A percentile compares a stretch with the other conserved stretches of the same genome.
These are phyloP conservation scores for Clavispora santaluciae DNA, from an alignment of 805 yeast species.

Conservation along the genomic window DNA sequence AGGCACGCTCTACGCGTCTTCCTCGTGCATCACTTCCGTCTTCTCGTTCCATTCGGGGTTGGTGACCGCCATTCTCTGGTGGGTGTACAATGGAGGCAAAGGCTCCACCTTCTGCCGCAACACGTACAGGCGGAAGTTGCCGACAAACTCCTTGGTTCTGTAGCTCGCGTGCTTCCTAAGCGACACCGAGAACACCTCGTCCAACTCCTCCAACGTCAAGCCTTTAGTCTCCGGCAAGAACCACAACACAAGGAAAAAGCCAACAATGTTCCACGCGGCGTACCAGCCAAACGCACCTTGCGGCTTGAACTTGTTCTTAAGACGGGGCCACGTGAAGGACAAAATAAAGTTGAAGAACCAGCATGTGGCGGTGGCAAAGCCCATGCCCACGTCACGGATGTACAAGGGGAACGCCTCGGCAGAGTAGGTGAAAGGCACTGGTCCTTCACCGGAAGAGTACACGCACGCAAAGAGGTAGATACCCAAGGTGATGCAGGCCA, in stretches of 20 bases:
- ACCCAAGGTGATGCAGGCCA: slow-evolving; percentile 68
- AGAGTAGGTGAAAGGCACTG: slow-evolving; percentile 83
- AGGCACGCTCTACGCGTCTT: slow-evolving; percentile 13
- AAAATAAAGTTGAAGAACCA: slow-evolving; percentile 70
- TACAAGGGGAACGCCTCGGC: slow-evolving; percentile 82
- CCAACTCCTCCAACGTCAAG: slow-evolving; percentile 71
- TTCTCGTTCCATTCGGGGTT: slow-evolving; percentile 61
- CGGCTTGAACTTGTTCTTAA: slow-evolving; percentile 59
- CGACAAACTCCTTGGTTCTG: slow-evolving; percentile 28
- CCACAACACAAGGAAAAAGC: slow-evolving; percentile 66
- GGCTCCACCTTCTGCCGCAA: slow-evolving; percentile 41
- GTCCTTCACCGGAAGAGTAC: slow-evolving; percentile 84
- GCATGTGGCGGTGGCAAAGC: slow-evolving; percentile 69
- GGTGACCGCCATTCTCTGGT: slow-evolving; percentile 56
- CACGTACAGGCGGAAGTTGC: slow-evolving; percentile 44
- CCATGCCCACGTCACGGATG: slow-evolving; percentile 76
- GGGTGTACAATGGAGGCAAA: slow-evolving; percentile 53
- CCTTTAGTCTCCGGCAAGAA: slow-evolving; percentile 70
- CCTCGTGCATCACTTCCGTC: slow-evolving; percentile 50
- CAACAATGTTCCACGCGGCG: slow-evolving; percentile 77
- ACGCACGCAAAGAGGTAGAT: slow-evolving; percentile 68
- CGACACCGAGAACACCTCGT: slow-evolving; percentile 66
- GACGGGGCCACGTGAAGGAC: slow-evolving; percentile 76
- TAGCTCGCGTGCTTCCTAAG: slow-evolving; percentile 47
- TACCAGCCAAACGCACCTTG: slow-evolving; percentile 89